A percentile compares a stretch with the other conserved stretches of the same genome.
Evolutionary conservation across 345 rosid species (phyloP).

Genomic region (Microthlaspi erraticum): DNA sequence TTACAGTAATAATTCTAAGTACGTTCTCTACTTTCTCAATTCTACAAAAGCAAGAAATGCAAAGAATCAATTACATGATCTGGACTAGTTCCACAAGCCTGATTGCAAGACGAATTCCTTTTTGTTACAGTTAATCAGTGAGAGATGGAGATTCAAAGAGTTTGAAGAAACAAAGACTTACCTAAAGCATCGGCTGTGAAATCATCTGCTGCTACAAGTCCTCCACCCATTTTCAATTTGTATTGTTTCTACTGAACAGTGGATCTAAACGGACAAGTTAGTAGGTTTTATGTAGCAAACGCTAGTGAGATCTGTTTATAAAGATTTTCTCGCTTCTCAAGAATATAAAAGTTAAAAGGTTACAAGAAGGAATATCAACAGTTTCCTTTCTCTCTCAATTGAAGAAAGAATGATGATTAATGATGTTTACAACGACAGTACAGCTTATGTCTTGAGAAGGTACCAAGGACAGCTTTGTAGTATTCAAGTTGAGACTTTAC

Average conservation of each 20-base stretch:
- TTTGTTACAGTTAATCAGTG: too few species aligned
- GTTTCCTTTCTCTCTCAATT: background rate
- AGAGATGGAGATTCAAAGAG: background rate
- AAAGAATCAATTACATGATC: too few species aligned
- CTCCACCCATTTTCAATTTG: conserved; percentile 10
- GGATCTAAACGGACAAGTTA: background rate
- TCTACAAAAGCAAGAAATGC: too few species aligned
- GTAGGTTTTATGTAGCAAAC: too few species aligned
- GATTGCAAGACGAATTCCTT: too few species aligned
- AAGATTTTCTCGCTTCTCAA: background rate
- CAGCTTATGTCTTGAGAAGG: too few species aligned
- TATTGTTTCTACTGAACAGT: background rate
- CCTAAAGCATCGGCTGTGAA: background rate
- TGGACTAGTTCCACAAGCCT: too few species aligned
- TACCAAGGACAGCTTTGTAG: too few species aligned
- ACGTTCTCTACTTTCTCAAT: background rate
- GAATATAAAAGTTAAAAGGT: background rate
- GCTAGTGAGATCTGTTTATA: too few species aligned
- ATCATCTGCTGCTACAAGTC: background rate
- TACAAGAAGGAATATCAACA: conserved; percentile 8
- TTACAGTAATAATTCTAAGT: background rate
- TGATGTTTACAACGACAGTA: too few species aligned
- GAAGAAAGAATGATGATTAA: too few species aligned
- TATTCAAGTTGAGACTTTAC: too few species aligned
- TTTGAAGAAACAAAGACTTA: background rate